Evolutionary conservation across 495 filamentous ascomycete species (phyloP).

Genomic region (Aspergillus bridgeri): DNA sequence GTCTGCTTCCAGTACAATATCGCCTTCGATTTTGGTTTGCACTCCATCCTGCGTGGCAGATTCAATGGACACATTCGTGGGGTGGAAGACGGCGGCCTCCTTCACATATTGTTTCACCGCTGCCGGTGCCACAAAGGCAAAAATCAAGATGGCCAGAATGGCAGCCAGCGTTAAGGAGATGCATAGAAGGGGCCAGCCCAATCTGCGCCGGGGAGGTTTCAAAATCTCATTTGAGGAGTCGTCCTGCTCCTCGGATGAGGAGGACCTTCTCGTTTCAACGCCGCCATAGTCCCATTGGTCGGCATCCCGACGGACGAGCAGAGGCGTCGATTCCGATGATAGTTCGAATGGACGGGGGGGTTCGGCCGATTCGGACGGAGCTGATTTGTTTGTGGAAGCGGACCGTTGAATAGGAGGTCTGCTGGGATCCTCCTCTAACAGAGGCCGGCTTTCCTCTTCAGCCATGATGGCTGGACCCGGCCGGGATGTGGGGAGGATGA

Average conservation of each 20-base stretch:
- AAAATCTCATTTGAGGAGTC: slow-evolving; percentile 11
- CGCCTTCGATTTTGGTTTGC: slow-evolving; percentile 71
- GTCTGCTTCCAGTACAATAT: slow-evolving; percentile 71
- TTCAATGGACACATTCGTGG: slow-evolving; percentile 76
- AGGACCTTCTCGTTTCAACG: slow-evolving; percentile 16
- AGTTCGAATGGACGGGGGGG: slow-evolving; percentile 30
- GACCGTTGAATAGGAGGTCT: slow-evolving; percentile 17
- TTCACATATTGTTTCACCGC: slow-evolving; percentile 80
- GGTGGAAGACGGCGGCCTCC: slow-evolving; percentile 74
- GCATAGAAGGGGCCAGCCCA: slow-evolving; percentile 57
- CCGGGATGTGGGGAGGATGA: slow-evolving; percentile 9
- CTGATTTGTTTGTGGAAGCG: slow-evolving; percentile 4
- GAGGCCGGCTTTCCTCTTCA: slow-evolving; percentile 33
- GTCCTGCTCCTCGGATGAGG: slow-evolving; percentile 17
- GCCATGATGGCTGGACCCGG: slow-evolving; percentile 27
- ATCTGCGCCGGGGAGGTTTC: slow-evolving; percentile 27
- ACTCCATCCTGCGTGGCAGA: slow-evolving; percentile 76
- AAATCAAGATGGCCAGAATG: slow-evolving; percentile 50
- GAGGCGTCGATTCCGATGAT: slow-evolving; percentile 43
- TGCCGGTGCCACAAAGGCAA: slow-evolving; percentile 76
- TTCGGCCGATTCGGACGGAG: slow-evolving; percentile 14
- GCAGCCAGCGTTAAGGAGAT: slow-evolving; percentile 48
- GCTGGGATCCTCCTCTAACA: slow-evolving; percentile 25
- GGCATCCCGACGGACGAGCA: slow-evolving; percentile 37
- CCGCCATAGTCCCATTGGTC: slow-evolving; percentile 34